Percentiles rank a stretch among this genome's conserved stretches.
phyloP scores from a whole-genome alignment of 2,329 filamentous ascomycete genomes.

The Cercospora zeina region DNA sequence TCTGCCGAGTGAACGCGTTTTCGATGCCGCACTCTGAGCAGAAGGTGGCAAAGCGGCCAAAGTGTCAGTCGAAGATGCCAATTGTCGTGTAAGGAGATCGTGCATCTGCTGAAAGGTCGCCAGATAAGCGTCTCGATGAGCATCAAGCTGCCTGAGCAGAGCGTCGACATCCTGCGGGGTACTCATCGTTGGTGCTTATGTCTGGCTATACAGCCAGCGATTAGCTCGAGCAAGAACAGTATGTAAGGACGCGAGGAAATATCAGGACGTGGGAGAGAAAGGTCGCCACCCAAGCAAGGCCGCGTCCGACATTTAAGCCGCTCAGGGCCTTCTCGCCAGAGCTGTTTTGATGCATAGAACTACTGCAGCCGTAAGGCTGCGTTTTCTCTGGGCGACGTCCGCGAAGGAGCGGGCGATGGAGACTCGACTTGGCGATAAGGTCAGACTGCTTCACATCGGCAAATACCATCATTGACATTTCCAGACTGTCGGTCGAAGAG shows the following conservation, averaged over 20 bases:
- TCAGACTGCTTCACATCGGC: background rate
- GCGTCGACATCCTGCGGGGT: slow-evolving; percentile 6
- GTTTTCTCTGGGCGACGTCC: background rate
- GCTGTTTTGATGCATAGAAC: slow-evolving; percentile 11
- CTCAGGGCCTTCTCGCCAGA: slow-evolving; percentile 6
- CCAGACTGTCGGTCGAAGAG: background rate
- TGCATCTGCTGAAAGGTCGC: slow-evolving; percentile 28
- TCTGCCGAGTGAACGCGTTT: background rate
- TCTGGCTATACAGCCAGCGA: background rate
- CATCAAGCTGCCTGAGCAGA: slow-evolving; percentile 29
- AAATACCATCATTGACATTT: background rate
- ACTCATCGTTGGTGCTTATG: background rate
- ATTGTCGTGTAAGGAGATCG: slow-evolving; percentile 25
- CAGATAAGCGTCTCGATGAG: slow-evolving; percentile 29
- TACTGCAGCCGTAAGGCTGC: slow-evolving; percentile 9
- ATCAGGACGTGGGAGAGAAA: background rate
- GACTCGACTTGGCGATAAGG: slow-evolving; percentile 5
- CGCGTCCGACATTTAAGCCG: slow-evolving; percentile 1
- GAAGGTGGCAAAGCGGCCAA: background rate
- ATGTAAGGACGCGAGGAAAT: background rate
- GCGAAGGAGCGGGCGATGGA: slow-evolving; percentile 7
- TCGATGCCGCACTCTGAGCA: background rate
- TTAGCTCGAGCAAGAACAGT: background rate
- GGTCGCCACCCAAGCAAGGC: slow-evolving; percentile 5
- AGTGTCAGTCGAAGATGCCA: slow-evolving; percentile 10